These are phyloP conservation scores for Ceratocystis destructans DNA, from an alignment of 2,329 filamentous ascomycete genomes.

Conservation along the genomic window DNA sequence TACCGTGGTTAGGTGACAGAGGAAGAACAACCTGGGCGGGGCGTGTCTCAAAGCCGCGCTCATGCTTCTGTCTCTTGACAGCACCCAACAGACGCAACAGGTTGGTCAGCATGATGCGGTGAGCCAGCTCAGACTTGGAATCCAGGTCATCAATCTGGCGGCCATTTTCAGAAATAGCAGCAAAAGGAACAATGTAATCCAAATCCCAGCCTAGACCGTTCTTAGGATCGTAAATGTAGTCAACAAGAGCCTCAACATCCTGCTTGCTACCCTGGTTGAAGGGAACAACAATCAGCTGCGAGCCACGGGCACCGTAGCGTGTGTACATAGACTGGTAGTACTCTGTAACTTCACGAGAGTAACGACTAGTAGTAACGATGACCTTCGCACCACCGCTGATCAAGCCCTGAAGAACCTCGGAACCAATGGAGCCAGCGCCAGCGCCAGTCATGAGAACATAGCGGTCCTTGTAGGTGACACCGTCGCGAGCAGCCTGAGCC, in stretches of 20 bases:
- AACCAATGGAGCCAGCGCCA: conserved; percentile 92
- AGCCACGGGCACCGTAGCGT: conserved; percentile 81
- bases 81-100: conserved; percentile 77
- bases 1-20: conserved; percentile 94
- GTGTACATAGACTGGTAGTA: conserved; percentile 99
- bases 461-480: conserved; percentile 87
- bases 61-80: conserved; percentile 81
- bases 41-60: conserved; percentile 81
- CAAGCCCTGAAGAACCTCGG: conserved; percentile 87
- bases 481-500: conserved; percentile 72
- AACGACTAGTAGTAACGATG: conserved; percentile 88
- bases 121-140: conserved; percentile 92
- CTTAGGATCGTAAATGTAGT: conserved; percentile 96
- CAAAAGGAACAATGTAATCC: conserved; percentile 90
- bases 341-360: conserved; percentile 93
- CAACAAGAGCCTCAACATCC: conserved; percentile 81
- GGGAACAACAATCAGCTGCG: conserved; percentile 91
- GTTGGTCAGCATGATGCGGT: conserved; percentile 98
- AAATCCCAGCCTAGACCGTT: conserved; percentile 96
- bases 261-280: conserved; percentile 99
- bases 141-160: conserved; percentile 95
- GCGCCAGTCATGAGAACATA: conserved; percentile 97
- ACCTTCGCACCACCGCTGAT: conserved; percentile 96
- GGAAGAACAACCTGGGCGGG: conserved; percentile 94
- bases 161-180: conserved; percentile 93